Evolutionary conservation across 2,329 filamentous ascomycete species (phyloP).

Genomic region (Ophiocordyceps camponoti-floridani): DNA sequence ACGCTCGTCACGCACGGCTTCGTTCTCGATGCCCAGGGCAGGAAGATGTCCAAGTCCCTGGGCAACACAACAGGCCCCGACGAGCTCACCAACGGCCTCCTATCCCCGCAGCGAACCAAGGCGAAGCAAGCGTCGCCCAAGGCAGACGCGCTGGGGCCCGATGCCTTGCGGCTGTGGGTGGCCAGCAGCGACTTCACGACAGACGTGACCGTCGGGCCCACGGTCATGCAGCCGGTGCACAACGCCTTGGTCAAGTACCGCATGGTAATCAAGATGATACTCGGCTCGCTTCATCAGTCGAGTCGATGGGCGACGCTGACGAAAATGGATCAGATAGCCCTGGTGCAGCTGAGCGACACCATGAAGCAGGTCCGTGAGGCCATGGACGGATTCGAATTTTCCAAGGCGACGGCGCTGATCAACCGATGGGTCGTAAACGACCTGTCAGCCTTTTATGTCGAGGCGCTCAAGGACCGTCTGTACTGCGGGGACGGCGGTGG

Average conservation of each 20-base stretch:
- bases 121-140: conserved; percentile 30
- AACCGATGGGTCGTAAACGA: conserved; percentile 71
- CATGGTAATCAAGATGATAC: conserved; percentile 75
- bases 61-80: conserved; percentile 72
- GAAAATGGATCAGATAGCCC: conserved; percentile 53
- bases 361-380: conserved; percentile 45
- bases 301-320: conserved; percentile 32
- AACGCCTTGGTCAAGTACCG: conserved; percentile 70
- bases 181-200: conserved; percentile 82
- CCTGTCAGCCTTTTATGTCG: conserved; percentile 85
- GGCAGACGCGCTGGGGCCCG: conserved; percentile 62
- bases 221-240: conserved; percentile 61
- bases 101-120: conserved; percentile 49
- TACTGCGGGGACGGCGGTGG: conserved; percentile 65
- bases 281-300: conserved; percentile 51
- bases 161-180: conserved; percentile 79
- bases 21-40: conserved; percentile 72
- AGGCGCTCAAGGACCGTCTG: conserved; percentile 76
- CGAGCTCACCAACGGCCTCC: conserved; percentile 69
- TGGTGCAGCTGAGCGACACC: conserved; percentile 53
- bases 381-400: conserved; percentile 62
- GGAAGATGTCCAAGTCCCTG: conserved; percentile 96
- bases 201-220: conserved; percentile 67
- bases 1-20: conserved; percentile 93
- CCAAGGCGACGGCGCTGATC: conserved; percentile 53